These are phyloP conservation scores for Chlamydomonas applanata DNA, from an alignment of 139 green algal genomes.

Conservation along the genomic window DNA sequence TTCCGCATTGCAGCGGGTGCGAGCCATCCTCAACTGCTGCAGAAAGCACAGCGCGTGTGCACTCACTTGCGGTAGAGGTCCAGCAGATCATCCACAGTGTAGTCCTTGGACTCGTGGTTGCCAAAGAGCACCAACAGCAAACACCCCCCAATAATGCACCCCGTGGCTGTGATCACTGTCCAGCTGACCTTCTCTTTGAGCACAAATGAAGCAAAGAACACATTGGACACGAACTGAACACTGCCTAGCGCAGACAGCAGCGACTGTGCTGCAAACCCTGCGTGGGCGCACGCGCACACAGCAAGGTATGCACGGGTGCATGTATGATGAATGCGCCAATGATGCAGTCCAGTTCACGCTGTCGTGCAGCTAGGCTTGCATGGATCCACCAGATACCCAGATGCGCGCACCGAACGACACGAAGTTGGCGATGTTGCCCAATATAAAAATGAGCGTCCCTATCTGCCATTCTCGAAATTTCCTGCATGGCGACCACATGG, in stretches of 20 bases:
- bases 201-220: conserved; percentile 77
- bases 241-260: conserved; percentile 79
- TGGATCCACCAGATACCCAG: neutral
- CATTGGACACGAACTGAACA: conserved; percentile 88
- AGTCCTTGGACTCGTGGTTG: conserved; percentile 67
- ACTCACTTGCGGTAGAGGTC: conserved; percentile 57
- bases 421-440: conserved; percentile 80
- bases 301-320: neutral
- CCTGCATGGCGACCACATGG: neutral
- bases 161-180: conserved; percentile 66
- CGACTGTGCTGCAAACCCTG: conserved; percentile 83
- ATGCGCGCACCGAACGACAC: conserved; percentile 51
- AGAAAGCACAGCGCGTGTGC: too few relatives aligned
- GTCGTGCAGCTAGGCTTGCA: neutral
- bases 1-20: too few relatives aligned
- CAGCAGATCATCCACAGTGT: conserved; percentile 66
- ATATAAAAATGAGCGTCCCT: conserved; percentile 64
- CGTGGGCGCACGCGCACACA: neutral
- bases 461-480: conserved; percentile 62
- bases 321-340: too few relatives aligned
- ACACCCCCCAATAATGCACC: conserved; percentile 74
- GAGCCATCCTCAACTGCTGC: too few relatives aligned
- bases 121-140: conserved; percentile 85
- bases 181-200: conserved; percentile 68
- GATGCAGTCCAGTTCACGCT: neutral